phyloP scores from a whole-genome alignment of 176 grass and related monocot species.

The Elymus sibiricus region DNA sequence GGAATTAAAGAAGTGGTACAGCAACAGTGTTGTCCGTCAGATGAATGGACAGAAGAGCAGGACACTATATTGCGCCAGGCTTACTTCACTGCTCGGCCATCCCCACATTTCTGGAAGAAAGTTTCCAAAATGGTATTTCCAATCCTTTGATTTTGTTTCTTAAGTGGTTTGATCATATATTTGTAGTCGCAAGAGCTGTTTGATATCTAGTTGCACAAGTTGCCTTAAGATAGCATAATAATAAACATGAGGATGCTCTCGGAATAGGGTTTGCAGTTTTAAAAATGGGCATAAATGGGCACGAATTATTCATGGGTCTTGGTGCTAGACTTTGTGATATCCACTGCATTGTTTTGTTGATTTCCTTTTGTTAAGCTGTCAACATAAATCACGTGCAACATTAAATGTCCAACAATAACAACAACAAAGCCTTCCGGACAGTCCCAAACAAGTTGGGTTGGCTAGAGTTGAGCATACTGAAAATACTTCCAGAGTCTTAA shows the following conservation, averaged over 20 bases:
- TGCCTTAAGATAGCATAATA: constrained; percentile 13
- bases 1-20: constrained; percentile 26
- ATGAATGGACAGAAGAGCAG: constrained; percentile 77
- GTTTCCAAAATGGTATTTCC: constrained; percentile 87
- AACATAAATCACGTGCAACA: neutral
- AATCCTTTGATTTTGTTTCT: constrained; percentile 11
- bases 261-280: neutral
- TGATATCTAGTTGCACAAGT: neutral
- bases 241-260: neutral
- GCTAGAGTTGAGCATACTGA: neutral
- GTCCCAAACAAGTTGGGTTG: no score
- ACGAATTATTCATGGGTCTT: neutral
- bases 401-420: neutral
- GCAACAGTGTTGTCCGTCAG: constrained; percentile 14
- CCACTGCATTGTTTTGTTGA: neutral
- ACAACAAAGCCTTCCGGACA: no score
- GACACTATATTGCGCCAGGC: constrained; percentile 58
- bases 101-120: constrained; percentile 96
- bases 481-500: neutral
- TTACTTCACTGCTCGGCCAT: constrained; percentile 67
- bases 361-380: neutral
- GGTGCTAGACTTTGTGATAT: neutral
- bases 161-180: neutral
- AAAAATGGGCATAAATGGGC: neutral
- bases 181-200: neutral